These are phyloP conservation scores for Scheffersomyces insectosa DNA, from an alignment of 1,139 yeast species.

Conservation along the genomic window DNA sequence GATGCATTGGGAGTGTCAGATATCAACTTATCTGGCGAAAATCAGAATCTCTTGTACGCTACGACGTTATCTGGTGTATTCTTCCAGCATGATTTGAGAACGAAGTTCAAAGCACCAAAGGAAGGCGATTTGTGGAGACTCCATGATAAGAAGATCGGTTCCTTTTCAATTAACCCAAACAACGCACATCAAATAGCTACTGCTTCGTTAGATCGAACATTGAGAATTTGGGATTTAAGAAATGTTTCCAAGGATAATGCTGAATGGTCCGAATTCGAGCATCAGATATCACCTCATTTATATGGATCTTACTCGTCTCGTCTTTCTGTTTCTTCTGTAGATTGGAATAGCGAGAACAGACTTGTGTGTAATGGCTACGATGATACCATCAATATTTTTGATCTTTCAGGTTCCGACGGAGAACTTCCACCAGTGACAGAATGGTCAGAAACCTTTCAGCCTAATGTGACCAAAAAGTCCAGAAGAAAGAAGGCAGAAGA, in stretches of 20 bases:
- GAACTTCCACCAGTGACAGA: conserved; percentile 21
- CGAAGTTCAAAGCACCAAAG: conserved; percentile 31
- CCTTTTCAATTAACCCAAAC: conserved; percentile 76
- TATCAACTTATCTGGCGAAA: conserved; percentile 51
- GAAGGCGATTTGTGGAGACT: conserved; percentile 49
- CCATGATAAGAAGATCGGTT: conserved; percentile 90
- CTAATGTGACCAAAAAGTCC: conserved; percentile 17
- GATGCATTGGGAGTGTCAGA: conserved; percentile 60
- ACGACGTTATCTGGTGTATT: conserved; percentile 82
- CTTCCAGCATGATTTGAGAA: conserved; percentile 66
- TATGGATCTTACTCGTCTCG: conserved; percentile 71
- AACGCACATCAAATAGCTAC: conserved; percentile 65
- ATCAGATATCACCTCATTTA: conserved; percentile 47
- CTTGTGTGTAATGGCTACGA: conserved; percentile 93
- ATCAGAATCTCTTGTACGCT: conserved; percentile 57
- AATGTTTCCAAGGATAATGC: conserved; percentile 41
- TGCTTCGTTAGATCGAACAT: conserved; percentile 81
- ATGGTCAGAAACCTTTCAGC: conserved; percentile 26
- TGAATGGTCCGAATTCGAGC: conserved; percentile 38
- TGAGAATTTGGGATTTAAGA: conserved; percentile 86
- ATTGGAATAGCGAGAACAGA: conserved; percentile 76
- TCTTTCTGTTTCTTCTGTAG: conserved; percentile 80
- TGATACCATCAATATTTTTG: conserved; percentile 66
- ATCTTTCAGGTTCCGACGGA: conserved; percentile 21
- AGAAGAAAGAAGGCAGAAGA: conserved; percentile 10